Base-by-base conservation (phyloP, 805 yeast species). In the Wickerhamiella musiphila region DNA sequence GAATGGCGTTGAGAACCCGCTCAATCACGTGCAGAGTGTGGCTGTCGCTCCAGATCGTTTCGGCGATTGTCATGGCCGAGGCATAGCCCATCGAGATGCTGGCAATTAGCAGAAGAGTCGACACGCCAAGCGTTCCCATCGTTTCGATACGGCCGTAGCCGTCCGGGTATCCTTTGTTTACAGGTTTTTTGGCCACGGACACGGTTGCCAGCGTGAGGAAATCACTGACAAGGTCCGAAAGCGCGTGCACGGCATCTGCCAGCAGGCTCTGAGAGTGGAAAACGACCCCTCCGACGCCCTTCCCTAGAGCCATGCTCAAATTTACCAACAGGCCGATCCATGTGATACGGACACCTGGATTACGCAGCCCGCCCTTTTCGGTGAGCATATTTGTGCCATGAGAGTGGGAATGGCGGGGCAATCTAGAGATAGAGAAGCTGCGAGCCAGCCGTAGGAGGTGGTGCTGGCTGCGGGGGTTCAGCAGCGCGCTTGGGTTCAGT, bases 71-170 rank as follows among this genome's bases (percentile, higher is more conserved):
- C 29, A 73, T 62, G 16, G 81, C 48, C 0, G 93, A 78, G 26
- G 78, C 63, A 83, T 83, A 82, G 25, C 93, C 63, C 96, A 90
- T 90, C 20, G 84, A 76, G 15, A 78, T 49, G 29, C 96, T 96
- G 4, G 96, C 96, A 51, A 76, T 64, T 4, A 90, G 58, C 35
- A 90, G 63, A 32, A 86, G 73, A 0, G 78, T 68, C 18, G 93
- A 76, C 4, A 90, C 98, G 10, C 84, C 74, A 21, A 86, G 57
- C 0, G 96, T 78, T 2, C 98, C 96, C 20, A 84, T 63, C 2
- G 94, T 76, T 56, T 90, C 98, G 29, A 90, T 65, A 46, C 86
- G 83, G 39, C 96, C 98, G 51, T 73, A 81, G 1, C 96, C 98
- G 31, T 73, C 59, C 2, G 98, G 96, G 48, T 70, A 90, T 15